A percentile compares a stretch with the other conserved stretches of the same genome.
Evolutionary conservation across 2,329 filamentous ascomycete genomes (phyloP).

Genomic region (Trichoderma sp.): DNA sequence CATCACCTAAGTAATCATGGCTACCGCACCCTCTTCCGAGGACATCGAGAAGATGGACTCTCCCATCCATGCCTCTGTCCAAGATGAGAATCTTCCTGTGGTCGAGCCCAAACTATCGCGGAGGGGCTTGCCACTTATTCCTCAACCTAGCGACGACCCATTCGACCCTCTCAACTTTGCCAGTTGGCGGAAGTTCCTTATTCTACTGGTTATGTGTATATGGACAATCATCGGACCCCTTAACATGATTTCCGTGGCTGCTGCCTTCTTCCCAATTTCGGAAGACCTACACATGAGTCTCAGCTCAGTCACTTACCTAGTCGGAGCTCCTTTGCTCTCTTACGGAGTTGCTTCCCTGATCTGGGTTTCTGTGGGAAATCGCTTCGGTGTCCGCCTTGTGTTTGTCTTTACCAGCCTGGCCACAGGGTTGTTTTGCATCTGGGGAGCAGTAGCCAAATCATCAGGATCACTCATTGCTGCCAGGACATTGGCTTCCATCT

Average conservation of each 20-base stretch:
- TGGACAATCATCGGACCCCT: slow-evolving; percentile 4
- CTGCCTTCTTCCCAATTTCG: slow-evolving; percentile 6
- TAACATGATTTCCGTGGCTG: slow-evolving; percentile 5
- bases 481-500: slow-evolving; percentile 3
- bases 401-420: not conserved
- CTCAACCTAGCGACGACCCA: slow-evolving; percentile 5
- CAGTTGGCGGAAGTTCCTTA: not conserved
- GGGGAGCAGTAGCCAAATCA: not conserved
- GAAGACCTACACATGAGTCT: slow-evolving; percentile 6
- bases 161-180: slow-evolving; percentile 7
- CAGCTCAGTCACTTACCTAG: slow-evolving; percentile 1
- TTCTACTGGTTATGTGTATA: not conserved
- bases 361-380: slow-evolving; percentile 1
- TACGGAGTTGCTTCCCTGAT: slow-evolving; percentile 11
- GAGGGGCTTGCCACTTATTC: not conserved
- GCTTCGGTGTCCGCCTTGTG: not conserved
- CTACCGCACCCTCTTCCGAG: not conserved
- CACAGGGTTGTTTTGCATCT: not conserved
- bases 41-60: slow-evolving; percentile 6
- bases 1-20: not conserved
- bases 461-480: not conserved
- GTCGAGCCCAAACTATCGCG: slow-evolving; percentile 1
- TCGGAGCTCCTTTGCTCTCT: slow-evolving; percentile 1
- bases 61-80: not conserved
- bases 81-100: not conserved